A percentile compares a stretch with the other conserved stretches of the same genome.
These are phyloP conservation scores for Claviceps sp. DNA, from an alignment of 2,329 filamentous ascomycete species.

Conservation along the genomic window DNA sequence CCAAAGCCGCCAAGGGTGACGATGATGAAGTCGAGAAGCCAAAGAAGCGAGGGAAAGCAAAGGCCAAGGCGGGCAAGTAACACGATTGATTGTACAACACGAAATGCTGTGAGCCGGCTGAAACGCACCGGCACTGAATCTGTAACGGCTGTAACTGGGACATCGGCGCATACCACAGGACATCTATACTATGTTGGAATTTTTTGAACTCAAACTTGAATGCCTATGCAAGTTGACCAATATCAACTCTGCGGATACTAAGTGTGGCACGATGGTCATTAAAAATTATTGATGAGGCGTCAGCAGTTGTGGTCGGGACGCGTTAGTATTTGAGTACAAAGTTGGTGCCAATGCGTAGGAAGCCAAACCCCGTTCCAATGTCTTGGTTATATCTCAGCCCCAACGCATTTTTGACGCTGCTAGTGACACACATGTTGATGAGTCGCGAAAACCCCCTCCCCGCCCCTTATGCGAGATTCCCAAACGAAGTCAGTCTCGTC, in stretches of 20 bases:
- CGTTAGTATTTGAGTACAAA: background rate
- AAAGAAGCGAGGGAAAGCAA: slow-evolving; percentile 31
- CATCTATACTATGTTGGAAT: background rate
- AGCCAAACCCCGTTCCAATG: background rate
- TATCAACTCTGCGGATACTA: background rate
- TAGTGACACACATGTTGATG: background rate
- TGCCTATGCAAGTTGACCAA: background rate
- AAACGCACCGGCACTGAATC: background rate
- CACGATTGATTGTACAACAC: background rate
- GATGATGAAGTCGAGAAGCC: slow-evolving; percentile 40
- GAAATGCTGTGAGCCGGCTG: slow-evolving; percentile 1
- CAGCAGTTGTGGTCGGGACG: background rate
- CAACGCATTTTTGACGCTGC: background rate
- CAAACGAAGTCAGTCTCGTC: too few species aligned
- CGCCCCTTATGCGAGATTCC: too few species aligned
- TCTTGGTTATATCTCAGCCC: background rate
- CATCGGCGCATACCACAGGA: background rate
- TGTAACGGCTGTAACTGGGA: background rate
- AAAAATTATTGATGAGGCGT: too few species aligned
- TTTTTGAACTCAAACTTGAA: background rate
- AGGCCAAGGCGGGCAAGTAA: slow-evolving; percentile 34
- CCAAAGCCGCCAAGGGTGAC: slow-evolving; percentile 34
- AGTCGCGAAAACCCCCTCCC: background rate
- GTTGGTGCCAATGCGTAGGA: background rate
- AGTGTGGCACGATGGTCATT: background rate